These are phyloP conservation scores for Tolypocladium capitatum DNA, from an alignment of 2,329 filamentous ascomycete genomes.

Conservation along the genomic window DNA sequence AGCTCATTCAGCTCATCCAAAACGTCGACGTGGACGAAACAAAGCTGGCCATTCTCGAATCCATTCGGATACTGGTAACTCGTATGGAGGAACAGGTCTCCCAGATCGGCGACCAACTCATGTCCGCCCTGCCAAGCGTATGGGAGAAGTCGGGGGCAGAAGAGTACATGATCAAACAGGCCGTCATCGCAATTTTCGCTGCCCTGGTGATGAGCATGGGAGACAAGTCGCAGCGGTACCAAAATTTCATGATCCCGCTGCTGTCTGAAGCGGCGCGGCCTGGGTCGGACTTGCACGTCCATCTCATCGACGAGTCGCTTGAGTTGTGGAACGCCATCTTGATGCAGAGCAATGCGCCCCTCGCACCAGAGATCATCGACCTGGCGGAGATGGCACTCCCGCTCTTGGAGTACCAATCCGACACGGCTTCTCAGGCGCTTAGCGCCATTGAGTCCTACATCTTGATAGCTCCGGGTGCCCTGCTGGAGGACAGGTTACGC, in stretches of 20 bases:
- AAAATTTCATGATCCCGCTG: conserved; percentile 67
- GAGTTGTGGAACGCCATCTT: conserved; percentile 77
- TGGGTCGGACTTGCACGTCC: conserved; percentile 60
- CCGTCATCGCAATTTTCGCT: conserved; percentile 73
- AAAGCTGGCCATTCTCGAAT: conserved; percentile 80
- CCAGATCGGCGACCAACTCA: conserved; percentile 64
- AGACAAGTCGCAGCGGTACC: conserved; percentile 62
- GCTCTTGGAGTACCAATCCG: conserved; percentile 52
- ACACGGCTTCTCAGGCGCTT: conserved; percentile 48
- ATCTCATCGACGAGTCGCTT: conserved; percentile 81
- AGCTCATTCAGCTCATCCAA: conserved; percentile 64
- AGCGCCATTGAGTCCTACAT: conserved; percentile 59
- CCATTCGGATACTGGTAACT: conserved; percentile 66
- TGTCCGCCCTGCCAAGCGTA: conserved; percentile 63
- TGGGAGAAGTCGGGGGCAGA: conserved; percentile 74
- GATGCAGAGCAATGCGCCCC: conserved; percentile 48
- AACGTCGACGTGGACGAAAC: conserved; percentile 76
- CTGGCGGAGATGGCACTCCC: conserved; percentile 52
- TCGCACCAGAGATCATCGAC: conserved; percentile 46
- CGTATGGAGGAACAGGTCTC: conserved; percentile 63
- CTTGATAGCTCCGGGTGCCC: conserved; percentile 53
- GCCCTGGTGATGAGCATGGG: conserved; percentile 81
- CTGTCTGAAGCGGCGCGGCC: conserved; percentile 69
- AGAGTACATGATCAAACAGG: conserved; percentile 86
- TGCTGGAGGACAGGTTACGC: conserved; percentile 43